Base-by-base conservation (phyloP, 305 asterid genomes). In the Fraxinus latifolia region DNA sequence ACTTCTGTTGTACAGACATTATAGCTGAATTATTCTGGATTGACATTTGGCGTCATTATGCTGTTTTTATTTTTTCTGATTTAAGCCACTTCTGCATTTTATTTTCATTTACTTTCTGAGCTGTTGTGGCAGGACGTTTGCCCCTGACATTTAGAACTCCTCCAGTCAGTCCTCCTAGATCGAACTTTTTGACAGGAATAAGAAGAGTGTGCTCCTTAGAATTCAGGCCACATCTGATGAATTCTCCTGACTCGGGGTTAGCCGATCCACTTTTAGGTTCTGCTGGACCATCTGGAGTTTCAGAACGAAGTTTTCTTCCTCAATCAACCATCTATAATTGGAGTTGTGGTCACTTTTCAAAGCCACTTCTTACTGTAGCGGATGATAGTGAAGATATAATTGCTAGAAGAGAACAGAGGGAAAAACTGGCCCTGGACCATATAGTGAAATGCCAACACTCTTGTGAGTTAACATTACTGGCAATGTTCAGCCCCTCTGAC, bases 271-370 rank as follows among this genome's bases (percentile, higher is more conserved):
- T 95, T 87, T 88, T 96, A 90, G 92, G 92, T 82, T 82, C 98
- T 82, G 77, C 94, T 79, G 97, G 95, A 82, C 87, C 94, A 80
- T 82, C 93, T 70, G 91, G 93, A 81, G 84, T 83, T 85, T 87
- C 98, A 58, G 98, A 96, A 50, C 95, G 98, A 75, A 96, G 99
- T 89, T 95, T 93, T 82, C 98, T 96, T 87, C 98, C 98, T 4
- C 98, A 92, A 79, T 93, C 98, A 47, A 92, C 95, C 77, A 95
- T 96, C 80, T 96, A 96, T 88, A 92, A 90, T 83, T 95, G 98
- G 98, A 96, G 99, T 82, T 96, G 99, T 85, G 97, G 97, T 58
- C 98, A 96, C 90, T 96, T 96, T 87, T 96, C 99, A 62, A 96
- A 95, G 92, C 98, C 99, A 21, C 97, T 96, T 83, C 99, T 96